phyloP scores from a whole-genome alignment of 768 basidiomycete species.

The Mycena haematopus region DNA sequence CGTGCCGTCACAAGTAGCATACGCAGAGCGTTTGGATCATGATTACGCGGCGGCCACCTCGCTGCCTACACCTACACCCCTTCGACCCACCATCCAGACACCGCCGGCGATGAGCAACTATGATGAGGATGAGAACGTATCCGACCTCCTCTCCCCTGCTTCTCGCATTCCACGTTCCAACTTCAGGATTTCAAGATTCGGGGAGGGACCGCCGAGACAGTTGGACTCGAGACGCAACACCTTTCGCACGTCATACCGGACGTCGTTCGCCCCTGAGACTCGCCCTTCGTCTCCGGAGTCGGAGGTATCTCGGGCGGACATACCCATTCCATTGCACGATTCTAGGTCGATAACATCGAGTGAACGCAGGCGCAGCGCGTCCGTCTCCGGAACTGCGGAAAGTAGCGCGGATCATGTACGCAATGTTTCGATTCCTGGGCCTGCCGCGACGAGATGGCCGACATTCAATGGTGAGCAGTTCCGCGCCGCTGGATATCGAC shows the following conservation, averaged over 20 bases:
- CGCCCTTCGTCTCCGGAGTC: conserved; percentile 22
- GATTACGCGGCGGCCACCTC: conserved; percentile 24
- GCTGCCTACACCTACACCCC: conserved; percentile 22
- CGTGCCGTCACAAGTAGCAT: conserved; percentile 28
- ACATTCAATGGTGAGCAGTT: conserved; percentile 29
- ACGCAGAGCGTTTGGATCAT: conserved; percentile 25
- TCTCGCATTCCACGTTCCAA: conserved; percentile 18
- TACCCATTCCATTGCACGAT: conserved; percentile 19
- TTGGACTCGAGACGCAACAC: conserved; percentile 15
- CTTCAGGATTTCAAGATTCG: conserved; percentile 26
- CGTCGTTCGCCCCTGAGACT: conserved; percentile 20
- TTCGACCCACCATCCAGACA: conserved; percentile 19
- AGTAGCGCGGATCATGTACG: conserved; percentile 23
- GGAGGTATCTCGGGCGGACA: neutral
- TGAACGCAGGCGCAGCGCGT: conserved; percentile 25
- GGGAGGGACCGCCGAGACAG: conserved; percentile 17
- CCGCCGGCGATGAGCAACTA: conserved; percentile 2
- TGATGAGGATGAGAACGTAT: conserved; percentile 26
- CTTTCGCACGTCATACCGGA: conserved; percentile 15
- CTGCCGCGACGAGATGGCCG: conserved; percentile 19
- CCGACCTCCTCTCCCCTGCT: conserved; percentile 28
- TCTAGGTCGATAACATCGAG: conserved; percentile 20
- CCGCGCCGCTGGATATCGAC: conserved; percentile 19
- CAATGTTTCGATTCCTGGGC: conserved; percentile 17
- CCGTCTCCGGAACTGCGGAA: conserved; percentile 22